Percentiles rank a stretch among this genome's conserved stretches.
phyloP scores from a whole-genome alignment of 441 rosid genomes.

The Bocquillonia castaneifolia region DNA sequence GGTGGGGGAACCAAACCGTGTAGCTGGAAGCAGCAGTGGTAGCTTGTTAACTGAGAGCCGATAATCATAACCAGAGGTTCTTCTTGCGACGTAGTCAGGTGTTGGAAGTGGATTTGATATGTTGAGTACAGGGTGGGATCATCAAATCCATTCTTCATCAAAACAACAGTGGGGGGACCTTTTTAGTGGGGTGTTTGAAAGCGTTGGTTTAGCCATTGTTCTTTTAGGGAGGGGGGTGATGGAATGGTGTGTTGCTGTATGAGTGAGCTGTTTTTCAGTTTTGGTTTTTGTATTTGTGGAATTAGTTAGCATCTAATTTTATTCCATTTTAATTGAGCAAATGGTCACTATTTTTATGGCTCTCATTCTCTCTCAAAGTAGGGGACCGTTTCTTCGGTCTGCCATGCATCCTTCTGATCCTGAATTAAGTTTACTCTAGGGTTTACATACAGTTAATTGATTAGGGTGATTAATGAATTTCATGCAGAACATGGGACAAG shows the following conservation, averaged over 20 bases:
- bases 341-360: background rate
- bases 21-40: slow-evolving; percentile 49
- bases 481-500: background rate
- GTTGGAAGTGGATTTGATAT: slow-evolving; percentile 19
- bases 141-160: slow-evolving; percentile 12
- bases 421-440: background rate
- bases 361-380: background rate
- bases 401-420: background rate
- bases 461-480: background rate
- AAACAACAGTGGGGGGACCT: slow-evolving; percentile 15
- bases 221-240: slow-evolving; percentile 35
- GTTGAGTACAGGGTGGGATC: slow-evolving; percentile 21
- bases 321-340: slow-evolving; percentile 24
- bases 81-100: slow-evolving; percentile 10
- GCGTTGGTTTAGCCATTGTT: slow-evolving; percentile 39
- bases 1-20: slow-evolving; percentile 69
- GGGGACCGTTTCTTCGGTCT: background rate
- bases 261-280: slow-evolving; percentile 34
- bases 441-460: background rate
- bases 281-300: slow-evolving; percentile 37
- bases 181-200: slow-evolving; percentile 25
- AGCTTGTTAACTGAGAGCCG: slow-evolving; percentile 48
- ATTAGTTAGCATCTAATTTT: slow-evolving; percentile 38
- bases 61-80: slow-evolving; percentile 29
- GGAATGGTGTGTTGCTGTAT: slow-evolving; percentile 35